Percentiles rank a stretch among this genome's conserved stretches.
Evolutionary conservation across 108 stramenopile species (phyloP).

Genomic region (Tribonema minus): DNA sequence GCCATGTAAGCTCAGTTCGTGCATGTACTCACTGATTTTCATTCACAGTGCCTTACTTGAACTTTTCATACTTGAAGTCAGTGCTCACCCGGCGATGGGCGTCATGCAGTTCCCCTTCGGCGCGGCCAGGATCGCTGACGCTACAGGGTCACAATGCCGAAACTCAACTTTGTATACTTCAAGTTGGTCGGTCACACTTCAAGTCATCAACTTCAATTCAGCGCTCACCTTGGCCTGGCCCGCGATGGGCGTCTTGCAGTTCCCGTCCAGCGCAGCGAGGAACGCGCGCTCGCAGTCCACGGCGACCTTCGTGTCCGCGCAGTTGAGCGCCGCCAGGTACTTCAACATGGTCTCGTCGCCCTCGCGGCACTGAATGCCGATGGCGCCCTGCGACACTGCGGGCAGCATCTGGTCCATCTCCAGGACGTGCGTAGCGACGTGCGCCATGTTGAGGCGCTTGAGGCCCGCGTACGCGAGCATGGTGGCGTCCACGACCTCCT

Average conservation of each 20-base stretch:
- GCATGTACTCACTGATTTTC: no score
- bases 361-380: slow-evolving; percentile 95
- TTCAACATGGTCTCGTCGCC: slow-evolving; percentile 82
- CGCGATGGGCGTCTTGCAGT: slow-evolving; percentile 99
- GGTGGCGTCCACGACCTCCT: slow-evolving; percentile 85
- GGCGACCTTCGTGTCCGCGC: slow-evolving; percentile 76
- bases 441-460: slow-evolving; percentile 94
- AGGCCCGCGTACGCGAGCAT: slow-evolving; percentile 96
- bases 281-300: slow-evolving; percentile 98
- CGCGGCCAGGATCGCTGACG: not conserved
- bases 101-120: not conserved
- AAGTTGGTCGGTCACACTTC: not conserved
- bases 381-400: slow-evolving; percentile 98
- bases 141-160: not conserved
- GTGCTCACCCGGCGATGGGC: no score
- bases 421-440: slow-evolving; percentile 79
- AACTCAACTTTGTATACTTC: not conserved
- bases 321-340: slow-evolving; percentile 85
- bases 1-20: no score
- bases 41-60: no score
- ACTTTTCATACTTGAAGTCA: no score
- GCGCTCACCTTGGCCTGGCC: slow-evolving; percentile 76
- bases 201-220: slow-evolving; percentile 58
- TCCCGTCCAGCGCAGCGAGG: slow-evolving; percentile 93
- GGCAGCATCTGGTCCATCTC: slow-evolving; percentile 97